Evolutionary conservation across 2,329 filamentous ascomycete genomes (phyloP).

Genomic region (Cytospora piceicola): DNA sequence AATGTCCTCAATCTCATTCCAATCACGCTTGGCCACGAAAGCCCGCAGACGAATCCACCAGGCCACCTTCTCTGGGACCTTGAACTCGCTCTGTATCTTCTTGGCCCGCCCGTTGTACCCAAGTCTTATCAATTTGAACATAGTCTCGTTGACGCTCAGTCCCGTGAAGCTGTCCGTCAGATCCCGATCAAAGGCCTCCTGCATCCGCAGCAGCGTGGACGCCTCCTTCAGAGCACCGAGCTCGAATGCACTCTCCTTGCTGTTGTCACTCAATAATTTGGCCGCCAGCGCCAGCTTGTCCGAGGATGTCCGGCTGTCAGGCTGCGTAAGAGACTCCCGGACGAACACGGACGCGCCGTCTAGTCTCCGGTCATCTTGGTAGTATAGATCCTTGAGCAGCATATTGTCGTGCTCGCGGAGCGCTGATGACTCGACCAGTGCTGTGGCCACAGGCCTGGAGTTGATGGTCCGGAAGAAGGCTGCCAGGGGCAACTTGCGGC

Average conservation of each 20-base stretch:
- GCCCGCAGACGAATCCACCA: constrained; percentile 87
- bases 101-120: constrained; percentile 84
- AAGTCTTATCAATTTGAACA: constrained; percentile 82
- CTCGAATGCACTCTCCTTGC: constrained; percentile 77
- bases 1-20: constrained; percentile 89
- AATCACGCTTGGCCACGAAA: constrained; percentile 86
- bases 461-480: constrained; percentile 94
- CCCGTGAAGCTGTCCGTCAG: constrained; percentile 72
- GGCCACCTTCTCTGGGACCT: constrained; percentile 84
- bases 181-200: constrained; percentile 86
- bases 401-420: constrained; percentile 70
- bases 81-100: constrained; percentile 91
- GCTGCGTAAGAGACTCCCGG: constrained; percentile 77
- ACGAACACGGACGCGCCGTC: constrained; percentile 90
- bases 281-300: constrained; percentile 90
- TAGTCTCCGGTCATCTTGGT: constrained; percentile 89
- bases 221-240: constrained; percentile 79
- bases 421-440: constrained; percentile 85
- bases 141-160: constrained; percentile 85
- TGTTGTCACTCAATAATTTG: constrained; percentile 77
- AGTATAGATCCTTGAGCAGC: constrained; percentile 92
- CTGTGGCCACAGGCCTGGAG: constrained; percentile 79
- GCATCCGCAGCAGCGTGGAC: constrained; percentile 76
- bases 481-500: constrained; percentile 86
- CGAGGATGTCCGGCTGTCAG: constrained; percentile 67